Conservation (phyloP, 2,329 filamentous ascomycete genomes). For the Pseudonectria foliicola region DNA sequence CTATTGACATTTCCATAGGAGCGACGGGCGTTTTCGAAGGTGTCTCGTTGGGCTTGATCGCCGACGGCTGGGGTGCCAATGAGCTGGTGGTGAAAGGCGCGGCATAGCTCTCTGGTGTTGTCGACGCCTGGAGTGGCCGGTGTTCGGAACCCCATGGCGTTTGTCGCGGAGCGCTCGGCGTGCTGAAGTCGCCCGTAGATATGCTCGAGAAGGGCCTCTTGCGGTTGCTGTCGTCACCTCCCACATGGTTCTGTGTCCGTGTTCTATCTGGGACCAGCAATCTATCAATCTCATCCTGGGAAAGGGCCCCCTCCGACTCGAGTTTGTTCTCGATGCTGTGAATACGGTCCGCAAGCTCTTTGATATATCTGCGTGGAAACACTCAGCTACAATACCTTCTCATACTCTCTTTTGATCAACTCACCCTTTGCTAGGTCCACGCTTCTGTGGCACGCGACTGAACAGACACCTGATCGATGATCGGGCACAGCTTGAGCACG, state of each 20-base stretch:
- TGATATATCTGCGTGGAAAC: constrained; percentile 63
- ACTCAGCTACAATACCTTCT: constrained; percentile 4
- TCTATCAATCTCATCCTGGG: constrained; percentile 40
- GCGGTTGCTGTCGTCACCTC: constrained; percentile 23
- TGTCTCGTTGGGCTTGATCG: constrained; percentile 31
- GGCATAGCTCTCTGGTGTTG: constrained; percentile 25
- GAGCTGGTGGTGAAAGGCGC: constrained; percentile 32
- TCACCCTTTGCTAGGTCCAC: constrained; percentile 82
- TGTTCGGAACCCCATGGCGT: constrained; percentile 42
- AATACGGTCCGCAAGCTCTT: constrained; percentile 80
- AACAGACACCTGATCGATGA: constrained; percentile 75
- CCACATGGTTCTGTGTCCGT: constrained; percentile 22
- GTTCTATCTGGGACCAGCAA: constrained; percentile 29
- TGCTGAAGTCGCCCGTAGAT: constrained; percentile 33
- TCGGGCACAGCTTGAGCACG: constrained; percentile 75
- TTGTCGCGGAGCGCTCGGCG: constrained; percentile 35
- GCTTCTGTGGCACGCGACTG: constrained; percentile 80
- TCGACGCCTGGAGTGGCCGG: constrained; percentile 35
- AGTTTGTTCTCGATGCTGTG: constrained; percentile 77
- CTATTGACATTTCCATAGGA: constrained; percentile 29
- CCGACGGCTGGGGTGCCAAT: constrained; percentile 39
- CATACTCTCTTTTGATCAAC: constrained; percentile 6
- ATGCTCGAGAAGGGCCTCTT: constrained; percentile 46
- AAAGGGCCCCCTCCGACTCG: constrained; percentile 40
- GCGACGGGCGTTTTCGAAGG: constrained; percentile 30